These are phyloP conservation scores for Pestalotiopsis sp. DNA, from an alignment of 2,329 filamentous ascomycete genomes.

Conservation along the genomic window DNA sequence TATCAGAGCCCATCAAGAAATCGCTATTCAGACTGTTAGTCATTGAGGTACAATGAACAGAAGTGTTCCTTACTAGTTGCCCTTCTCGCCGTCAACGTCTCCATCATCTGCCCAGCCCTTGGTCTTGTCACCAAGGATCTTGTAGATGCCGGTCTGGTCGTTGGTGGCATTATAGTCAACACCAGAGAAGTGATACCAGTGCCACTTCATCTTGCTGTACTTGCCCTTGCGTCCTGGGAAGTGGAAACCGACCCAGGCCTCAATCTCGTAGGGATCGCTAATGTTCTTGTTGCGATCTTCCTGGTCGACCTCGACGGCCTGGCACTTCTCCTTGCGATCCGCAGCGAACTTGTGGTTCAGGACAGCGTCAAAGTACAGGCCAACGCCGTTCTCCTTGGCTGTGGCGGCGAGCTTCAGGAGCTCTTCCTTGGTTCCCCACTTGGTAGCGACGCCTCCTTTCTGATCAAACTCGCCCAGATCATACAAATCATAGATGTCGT, in stretches of 20 bases:
- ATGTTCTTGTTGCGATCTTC: conserved; percentile 45
- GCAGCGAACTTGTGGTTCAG: conserved; percentile 74
- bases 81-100: conserved; percentile 60
- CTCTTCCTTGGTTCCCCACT: conserved; percentile 70
- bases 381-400: conserved; percentile 56
- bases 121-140: conserved; percentile 52
- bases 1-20: conserved; percentile 36
- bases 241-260: conserved; percentile 69
- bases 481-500: conserved; percentile 71
- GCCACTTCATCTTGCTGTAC: conserved; percentile 66
- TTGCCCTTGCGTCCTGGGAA: conserved; percentile 62
- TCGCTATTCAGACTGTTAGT: background rate
- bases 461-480: conserved; percentile 75
- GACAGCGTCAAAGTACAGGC: conserved; percentile 70
- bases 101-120: conserved; percentile 58
- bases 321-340: conserved; percentile 62
- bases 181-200: conserved; percentile 69
- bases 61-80: conserved; percentile 33
- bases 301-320: conserved; percentile 61
- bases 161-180: conserved; percentile 64
- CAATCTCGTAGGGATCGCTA: conserved; percentile 61
- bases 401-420: conserved; percentile 52
- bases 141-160: conserved; percentile 64
- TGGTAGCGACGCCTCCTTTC: conserved; percentile 63
- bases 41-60: background rate